These are phyloP conservation scores for Actinomucor elegans DNA, from an alignment of 371 early-diverging fungal genomes.

Conservation along the genomic window DNA sequence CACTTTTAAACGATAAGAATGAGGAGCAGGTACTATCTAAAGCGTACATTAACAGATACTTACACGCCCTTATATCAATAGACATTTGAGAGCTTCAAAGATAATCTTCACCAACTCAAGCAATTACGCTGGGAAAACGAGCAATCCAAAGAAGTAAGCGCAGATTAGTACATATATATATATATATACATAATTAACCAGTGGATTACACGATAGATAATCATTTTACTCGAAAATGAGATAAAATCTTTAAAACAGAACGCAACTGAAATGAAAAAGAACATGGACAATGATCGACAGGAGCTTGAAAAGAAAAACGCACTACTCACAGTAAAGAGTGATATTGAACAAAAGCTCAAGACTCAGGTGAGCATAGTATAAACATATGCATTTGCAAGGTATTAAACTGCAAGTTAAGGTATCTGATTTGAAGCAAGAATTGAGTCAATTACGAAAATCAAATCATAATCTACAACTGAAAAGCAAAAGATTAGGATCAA, in stretches of 20 bases:
- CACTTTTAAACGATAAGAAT: conserved; percentile 9
- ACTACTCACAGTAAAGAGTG: neutral
- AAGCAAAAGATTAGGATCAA: conserved; percentile 11
- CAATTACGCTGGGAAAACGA: conserved; percentile 12
- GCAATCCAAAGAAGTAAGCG: conserved; percentile 10
- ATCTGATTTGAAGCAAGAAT: conserved; percentile 18
- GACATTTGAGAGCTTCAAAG: too few species aligned
- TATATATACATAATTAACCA: neutral
- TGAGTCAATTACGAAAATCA: conserved; percentile 8
- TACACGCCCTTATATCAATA: too few species aligned
- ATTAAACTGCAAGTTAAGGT: neutral
- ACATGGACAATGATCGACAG: neutral
- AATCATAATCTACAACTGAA: conserved; percentile 6
- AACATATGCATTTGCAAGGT: neutral
- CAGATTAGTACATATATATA: too few species aligned
- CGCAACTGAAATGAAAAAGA: neutral
- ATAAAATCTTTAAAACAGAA: neutral
- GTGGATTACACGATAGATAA: neutral
- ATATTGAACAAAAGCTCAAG: conserved; percentile 26
- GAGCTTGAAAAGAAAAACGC: neutral
- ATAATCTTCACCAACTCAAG: conserved; percentile 12
- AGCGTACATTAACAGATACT: too few species aligned
- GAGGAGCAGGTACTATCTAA: neutral
- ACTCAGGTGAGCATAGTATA: conserved; percentile 37
- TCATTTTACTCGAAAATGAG: neutral